Base-by-base conservation (phyloP, 169 alveolate genomes). In the Haemoproteus tartakovskyi region DNA sequence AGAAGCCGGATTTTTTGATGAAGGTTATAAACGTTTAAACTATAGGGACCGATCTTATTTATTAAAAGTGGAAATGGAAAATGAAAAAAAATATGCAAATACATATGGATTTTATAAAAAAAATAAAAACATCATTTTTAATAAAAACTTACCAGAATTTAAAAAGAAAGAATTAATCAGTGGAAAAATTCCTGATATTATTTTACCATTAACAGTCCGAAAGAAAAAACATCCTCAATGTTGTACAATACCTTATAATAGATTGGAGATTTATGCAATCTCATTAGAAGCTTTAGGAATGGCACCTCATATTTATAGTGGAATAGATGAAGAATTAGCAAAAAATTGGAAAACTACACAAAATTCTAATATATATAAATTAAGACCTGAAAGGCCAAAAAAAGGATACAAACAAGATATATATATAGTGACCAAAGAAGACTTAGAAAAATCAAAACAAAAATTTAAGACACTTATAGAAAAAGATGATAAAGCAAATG, bases 171-270 rank as follows among this genome's bases (percentile, higher is more conserved):
- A 67, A 47, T 36, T 67, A 21, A 22, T 67, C 16, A 40, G 21
- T 67, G 82, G 82, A 5, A 50, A 51, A 9, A 67, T 67, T 52
- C 82, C 82, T 11, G 82, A 67, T 43, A 67, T 67, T 45, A 67
- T 67, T 40, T 54, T 67, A 4, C 82, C 82, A 26, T 60, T 50
- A 33, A 67, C 51, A 37, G 26, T 38, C n/a, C 46, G 82, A 57
- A 67, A 67, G 37, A 56, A 46, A 14, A 67, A 67, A 38, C 82
- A 67, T 9, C 82, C 82, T 2, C 38, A 67, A 52, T 54, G 56
- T 47, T 67, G 82, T 36, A n/a, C 45, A 4, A 60, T 67, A 11
- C 70, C 70, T 6, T 30, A 54, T 8, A 67, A 70, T 54, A 52
- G 82, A 46, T 45, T 67, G 56, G 47, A 52, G 37, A 56, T 60